These are phyloP conservation scores for Arthrobotrys conoides DNA, from an alignment of 2,329 filamentous ascomycete genomes.

Conservation along the genomic window DNA sequence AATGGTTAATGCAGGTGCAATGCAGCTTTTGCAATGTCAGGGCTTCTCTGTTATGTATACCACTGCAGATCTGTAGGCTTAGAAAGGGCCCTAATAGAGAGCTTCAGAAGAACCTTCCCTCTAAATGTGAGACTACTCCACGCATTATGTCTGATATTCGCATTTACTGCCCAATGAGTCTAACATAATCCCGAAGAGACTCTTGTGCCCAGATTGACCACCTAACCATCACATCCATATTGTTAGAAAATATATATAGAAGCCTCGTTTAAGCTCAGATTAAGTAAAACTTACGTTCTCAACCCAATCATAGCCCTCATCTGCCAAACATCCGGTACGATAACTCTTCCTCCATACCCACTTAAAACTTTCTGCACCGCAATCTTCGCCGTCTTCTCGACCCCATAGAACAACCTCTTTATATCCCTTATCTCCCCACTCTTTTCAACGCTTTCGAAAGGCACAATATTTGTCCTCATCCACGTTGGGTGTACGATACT, in stretches of 20 bases:
- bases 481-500: slow-evolving; percentile 76
- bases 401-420: slow-evolving; percentile 36
- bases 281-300: slow-evolving; percentile 46
- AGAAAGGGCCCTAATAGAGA: too few species aligned
- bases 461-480: slow-evolving; percentile 70
- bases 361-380: slow-evolving; percentile 35
- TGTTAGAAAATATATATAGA: not conserved
- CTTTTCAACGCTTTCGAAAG: slow-evolving; percentile 35
- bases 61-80: too few species aligned
- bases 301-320: slow-evolving; percentile 37
- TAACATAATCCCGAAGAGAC: slow-evolving; percentile 23
- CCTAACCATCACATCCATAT: not conserved
- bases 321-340: slow-evolving; percentile 33
- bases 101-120: too few species aligned
- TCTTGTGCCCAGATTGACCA: slow-evolving; percentile 40
- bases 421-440: not conserved
- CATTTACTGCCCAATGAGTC: slow-evolving; percentile 18
- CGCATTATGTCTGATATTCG: too few species aligned
- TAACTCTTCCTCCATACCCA: slow-evolving; percentile 45
- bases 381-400: slow-evolving; percentile 33
- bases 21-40: too few species aligned
- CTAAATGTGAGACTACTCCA: too few species aligned
- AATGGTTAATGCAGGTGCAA: too few species aligned
- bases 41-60: too few species aligned
- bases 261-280: too few species aligned